phyloP scores from a whole-genome alignment of 768 basidiomycete species.

The Tulasnella sp. region DNA sequence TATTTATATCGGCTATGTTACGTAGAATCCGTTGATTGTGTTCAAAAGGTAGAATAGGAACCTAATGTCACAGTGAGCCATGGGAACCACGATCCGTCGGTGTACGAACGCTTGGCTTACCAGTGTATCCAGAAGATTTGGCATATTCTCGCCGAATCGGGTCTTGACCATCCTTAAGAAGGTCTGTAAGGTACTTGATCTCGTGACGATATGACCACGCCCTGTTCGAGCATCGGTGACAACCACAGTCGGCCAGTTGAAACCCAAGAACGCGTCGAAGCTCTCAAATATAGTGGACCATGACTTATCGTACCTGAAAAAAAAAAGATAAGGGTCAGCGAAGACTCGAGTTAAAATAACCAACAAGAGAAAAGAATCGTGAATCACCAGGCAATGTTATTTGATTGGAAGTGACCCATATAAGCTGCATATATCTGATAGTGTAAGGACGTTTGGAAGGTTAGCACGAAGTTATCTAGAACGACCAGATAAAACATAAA shows the following conservation, averaged over 20 bases:
- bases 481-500: background rate
- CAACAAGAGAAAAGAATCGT: background rate
- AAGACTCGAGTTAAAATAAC: background rate
- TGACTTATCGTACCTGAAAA: conserved; percentile 55
- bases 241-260: conserved; percentile 72
- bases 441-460: conserved; percentile 4
- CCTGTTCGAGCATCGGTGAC: conserved; percentile 62
- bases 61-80: background rate
- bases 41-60: conserved; percentile 51
- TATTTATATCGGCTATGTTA: conserved; percentile 49
- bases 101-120: conserved; percentile 27
- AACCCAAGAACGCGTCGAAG: conserved; percentile 65
- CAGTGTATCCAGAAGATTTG: conserved; percentile 52
- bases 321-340: background rate
- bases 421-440: conserved; percentile 55
- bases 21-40: conserved; percentile 50
- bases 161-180: conserved; percentile 82
- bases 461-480: background rate
- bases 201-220: conserved; percentile 67
- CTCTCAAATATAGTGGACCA: conserved; percentile 71
- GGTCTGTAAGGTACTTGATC: conserved; percentile 51
- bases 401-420: conserved; percentile 62
- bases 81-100: background rate
- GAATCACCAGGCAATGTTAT: conserved; percentile 50
- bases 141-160: conserved; percentile 64